Evolutionary conservation across 768 basidiomycete genomes (phyloP).

Genomic region (Ramaria sp.): DNA sequence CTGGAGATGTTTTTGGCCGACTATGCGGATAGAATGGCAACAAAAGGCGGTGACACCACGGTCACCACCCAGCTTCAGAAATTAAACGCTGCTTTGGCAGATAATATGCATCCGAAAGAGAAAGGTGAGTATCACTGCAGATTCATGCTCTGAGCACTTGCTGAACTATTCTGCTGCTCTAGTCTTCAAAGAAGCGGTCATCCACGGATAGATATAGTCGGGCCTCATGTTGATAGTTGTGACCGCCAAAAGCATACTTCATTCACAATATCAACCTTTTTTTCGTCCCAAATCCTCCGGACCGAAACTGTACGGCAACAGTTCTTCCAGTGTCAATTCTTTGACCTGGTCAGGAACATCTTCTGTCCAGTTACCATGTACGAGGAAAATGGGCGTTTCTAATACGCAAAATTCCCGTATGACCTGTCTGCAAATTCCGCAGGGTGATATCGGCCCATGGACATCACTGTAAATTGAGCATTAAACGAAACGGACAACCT

Average conservation of each 20-base stretch:
- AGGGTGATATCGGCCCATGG: conserved; percentile 58
- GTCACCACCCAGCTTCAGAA: conserved; percentile 53
- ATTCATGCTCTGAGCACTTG: no score
- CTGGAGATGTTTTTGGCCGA: conserved; percentile 39
- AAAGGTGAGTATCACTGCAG: not conserved
- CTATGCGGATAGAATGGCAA: conserved; percentile 33
- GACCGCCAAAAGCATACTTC: no score
- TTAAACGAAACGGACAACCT: not conserved
- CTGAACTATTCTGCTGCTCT: not conserved
- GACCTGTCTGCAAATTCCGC: conserved; percentile 90
- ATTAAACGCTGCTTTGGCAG: conserved; percentile 38
- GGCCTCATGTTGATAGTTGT: no score
- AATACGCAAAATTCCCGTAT: conserved; percentile 76
- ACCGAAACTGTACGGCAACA: conserved; percentile 83
- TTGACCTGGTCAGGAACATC: conserved; percentile 34
- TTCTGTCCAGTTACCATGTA: conserved; percentile 48
- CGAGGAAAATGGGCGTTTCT: conserved; percentile 61
- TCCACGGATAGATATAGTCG: no score
- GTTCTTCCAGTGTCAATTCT: conserved; percentile 56
- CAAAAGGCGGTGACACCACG: conserved; percentile 41
- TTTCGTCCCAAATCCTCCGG: conserved; percentile 58
- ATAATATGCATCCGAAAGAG: conserved; percentile 22
- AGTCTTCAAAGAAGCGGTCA: no score
- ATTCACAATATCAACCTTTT: not conserved
- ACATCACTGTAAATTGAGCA: conserved; percentile 49